These are phyloP conservation scores for Apiospora pterosperma DNA, from an alignment of 2,329 filamentous ascomycete species.

Conservation along the genomic window DNA sequence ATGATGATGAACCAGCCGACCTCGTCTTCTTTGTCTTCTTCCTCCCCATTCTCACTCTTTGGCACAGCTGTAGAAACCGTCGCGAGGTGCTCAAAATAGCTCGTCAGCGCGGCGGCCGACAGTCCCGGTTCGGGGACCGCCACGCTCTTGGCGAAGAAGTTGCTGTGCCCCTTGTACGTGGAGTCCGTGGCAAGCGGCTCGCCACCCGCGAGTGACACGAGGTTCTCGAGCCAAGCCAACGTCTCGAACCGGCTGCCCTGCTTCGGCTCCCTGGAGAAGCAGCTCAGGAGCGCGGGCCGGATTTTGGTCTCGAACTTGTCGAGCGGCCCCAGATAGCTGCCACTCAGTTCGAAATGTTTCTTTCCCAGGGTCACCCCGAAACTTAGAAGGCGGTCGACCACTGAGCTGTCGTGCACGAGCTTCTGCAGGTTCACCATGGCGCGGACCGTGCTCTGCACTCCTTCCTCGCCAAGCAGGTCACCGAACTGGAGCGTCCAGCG, in stretches of 20 bases:
- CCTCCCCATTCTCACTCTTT: neutral
- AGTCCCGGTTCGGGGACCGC: slow-evolving; percentile 24
- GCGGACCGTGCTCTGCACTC: slow-evolving; percentile 10
- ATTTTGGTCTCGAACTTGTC: slow-evolving; percentile 21
- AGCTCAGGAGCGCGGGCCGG: slow-evolving; percentile 20
- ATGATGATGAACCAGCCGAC: slow-evolving; percentile 28
- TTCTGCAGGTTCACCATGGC: slow-evolving; percentile 24
- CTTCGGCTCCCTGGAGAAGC: slow-evolving; percentile 13
- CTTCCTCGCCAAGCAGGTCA: neutral
- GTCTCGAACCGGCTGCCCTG: slow-evolving; percentile 5
- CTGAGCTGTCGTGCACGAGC: slow-evolving; percentile 27
- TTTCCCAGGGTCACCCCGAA: slow-evolving; percentile 21
- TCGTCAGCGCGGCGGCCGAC: slow-evolving; percentile 14
- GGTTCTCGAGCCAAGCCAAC: slow-evolving; percentile 20
- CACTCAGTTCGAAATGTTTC: slow-evolving; percentile 24
- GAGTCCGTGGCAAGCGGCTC: slow-evolving; percentile 12
- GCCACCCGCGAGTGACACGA: slow-evolving; percentile 13
- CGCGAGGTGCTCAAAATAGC: slow-evolving; percentile 21
- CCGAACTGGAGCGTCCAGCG: neutral
- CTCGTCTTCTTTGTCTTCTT: slow-evolving; percentile 4
- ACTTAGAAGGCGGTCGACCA: slow-evolving; percentile 27
- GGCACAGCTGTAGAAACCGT: neutral
- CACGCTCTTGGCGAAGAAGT: slow-evolving; percentile 34
- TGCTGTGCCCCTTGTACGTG: slow-evolving; percentile 15
- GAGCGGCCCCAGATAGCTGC: slow-evolving; percentile 28